These are phyloP conservation scores for Claviceps citrina DNA, from an alignment of 2,329 filamentous ascomycete genomes.

Conservation along the genomic window DNA sequence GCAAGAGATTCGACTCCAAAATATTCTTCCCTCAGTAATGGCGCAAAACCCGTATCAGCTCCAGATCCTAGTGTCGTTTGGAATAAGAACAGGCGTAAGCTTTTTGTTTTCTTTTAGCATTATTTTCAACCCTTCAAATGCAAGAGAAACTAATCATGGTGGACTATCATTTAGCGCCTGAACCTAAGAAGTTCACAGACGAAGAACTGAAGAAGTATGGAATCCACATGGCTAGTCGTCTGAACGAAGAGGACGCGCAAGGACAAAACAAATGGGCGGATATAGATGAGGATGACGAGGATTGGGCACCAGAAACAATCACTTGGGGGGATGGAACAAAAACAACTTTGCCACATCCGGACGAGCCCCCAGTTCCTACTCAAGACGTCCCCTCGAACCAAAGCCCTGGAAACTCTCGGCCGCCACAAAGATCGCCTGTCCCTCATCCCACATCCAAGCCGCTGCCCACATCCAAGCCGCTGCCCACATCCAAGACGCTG, in stretches of 20 bases:
- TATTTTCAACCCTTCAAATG: not conserved
- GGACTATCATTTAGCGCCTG: slow-evolving; percentile 46
- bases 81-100: slow-evolving; percentile 77
- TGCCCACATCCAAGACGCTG: slow-evolving; percentile 22
- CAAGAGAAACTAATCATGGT: slow-evolving; percentile 12
- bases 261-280: slow-evolving; percentile 80
- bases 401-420: slow-evolving; percentile 12
- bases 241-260: slow-evolving; percentile 58
- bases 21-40: slow-evolving; percentile 31
- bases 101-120: not conserved
- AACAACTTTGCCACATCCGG: slow-evolving; percentile 52
- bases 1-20: slow-evolving; percentile 36
- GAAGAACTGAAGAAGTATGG: slow-evolving; percentile 78
- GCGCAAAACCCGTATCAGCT: slow-evolving; percentile 42
- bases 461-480: slow-evolving; percentile 21
- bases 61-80: slow-evolving; percentile 65
- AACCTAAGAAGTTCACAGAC: slow-evolving; percentile 70
- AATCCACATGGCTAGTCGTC: slow-evolving; percentile 66
- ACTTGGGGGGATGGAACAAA: slow-evolving; percentile 84
- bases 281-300: slow-evolving; percentile 77
- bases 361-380: slow-evolving; percentile 27
- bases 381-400: slow-evolving; percentile 14
- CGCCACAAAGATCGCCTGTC: slow-evolving; percentile 32
- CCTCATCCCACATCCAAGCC: slow-evolving; percentile 21
- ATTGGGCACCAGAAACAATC: slow-evolving; percentile 73